These are phyloP conservation scores for Solioccasus polychromus DNA, from an alignment of 768 basidiomycete species.

Conservation along the genomic window DNA sequence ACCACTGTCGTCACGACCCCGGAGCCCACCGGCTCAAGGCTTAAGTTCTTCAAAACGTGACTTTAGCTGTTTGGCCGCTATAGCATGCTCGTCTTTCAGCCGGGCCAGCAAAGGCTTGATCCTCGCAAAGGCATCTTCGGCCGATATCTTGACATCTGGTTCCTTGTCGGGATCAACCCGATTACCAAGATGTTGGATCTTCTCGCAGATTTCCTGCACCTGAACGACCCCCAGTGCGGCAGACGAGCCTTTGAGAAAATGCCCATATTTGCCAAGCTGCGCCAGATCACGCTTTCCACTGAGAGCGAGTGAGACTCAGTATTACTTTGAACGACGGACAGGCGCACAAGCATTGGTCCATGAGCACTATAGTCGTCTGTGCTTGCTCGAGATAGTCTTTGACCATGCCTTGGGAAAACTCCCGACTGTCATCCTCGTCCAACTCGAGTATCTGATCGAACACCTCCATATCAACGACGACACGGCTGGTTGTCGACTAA, in stretches of 20 bases:
- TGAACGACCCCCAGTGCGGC: constrained; percentile 84
- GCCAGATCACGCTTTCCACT: constrained; percentile 60
- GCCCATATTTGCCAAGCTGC: constrained; percentile 72
- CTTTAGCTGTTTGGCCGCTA: constrained; percentile 68
- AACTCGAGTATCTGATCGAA: constrained; percentile 89
- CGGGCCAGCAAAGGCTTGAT: constrained; percentile 55
- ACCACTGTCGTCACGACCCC: constrained; percentile 4
- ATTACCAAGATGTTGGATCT: constrained; percentile 86
- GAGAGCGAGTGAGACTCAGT: constrained; percentile 15
- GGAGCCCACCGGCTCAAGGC: constrained; percentile 6
- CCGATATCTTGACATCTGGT: constrained; percentile 38
- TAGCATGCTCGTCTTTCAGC: constrained; percentile 66
- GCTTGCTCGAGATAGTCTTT: constrained; percentile 82
- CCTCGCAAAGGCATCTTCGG: constrained; percentile 50
- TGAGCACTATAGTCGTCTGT: constrained; percentile 65
- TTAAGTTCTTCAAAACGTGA: constrained; percentile 23
- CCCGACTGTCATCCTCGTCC: constrained; percentile 75
- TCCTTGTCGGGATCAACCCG: constrained; percentile 52
- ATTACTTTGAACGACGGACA: constrained; percentile 12
- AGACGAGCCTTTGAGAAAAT: constrained; percentile 97
- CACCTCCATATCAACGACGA: constrained; percentile 71
- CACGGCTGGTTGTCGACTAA: constrained; percentile 16
- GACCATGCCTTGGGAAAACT: constrained; percentile 80
- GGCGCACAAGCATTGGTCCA: constrained; percentile 79
- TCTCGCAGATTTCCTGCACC: constrained; percentile 84